Base-by-base conservation (phyloP, 2,329 filamentous ascomycete genomes). In the Trichoderma sp. region DNA sequence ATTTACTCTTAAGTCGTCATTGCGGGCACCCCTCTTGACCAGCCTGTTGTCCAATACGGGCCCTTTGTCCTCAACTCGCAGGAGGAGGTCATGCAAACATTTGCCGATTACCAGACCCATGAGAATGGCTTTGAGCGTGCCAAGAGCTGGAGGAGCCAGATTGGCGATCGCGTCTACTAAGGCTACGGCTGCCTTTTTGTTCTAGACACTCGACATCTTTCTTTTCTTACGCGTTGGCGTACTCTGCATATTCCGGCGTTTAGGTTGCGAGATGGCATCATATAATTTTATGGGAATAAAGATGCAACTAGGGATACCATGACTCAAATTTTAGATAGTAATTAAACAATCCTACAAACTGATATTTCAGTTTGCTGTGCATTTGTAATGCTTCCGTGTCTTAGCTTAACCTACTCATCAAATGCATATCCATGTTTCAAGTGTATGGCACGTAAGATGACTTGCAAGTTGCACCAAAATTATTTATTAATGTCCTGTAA, bases 111-210 rank as follows among this genome's bases (percentile, higher is more conserved):
- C 75, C 90, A 92, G 80, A 88, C 84, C 16, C 84, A 87, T 71
- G 83, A 85, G 46, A 94, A 95, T 78, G 92, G 92, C 5, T 96
- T 96, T 74, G 93, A 96, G 82, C 84, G 91, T 71, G 91, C 91
- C 1, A 85, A 88, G 72, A 87, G 89, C 34, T 97, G 94, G 93
- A 81, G 90, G 79, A 94, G 91, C 76, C 91, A 96, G 81, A 97
- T 97, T 85, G 92, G 92, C 46, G 94, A 93, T 7, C 64, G 64
- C 6, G 85, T 84, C 84, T 16, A 93, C 93, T 16, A 14, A 14
- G 18, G n/a, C 34, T 21, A 28, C 24, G 5, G 18, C 28, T 26
- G 13, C 7, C 37, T 39, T 14, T 16, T 39, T 24, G n/a, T n/a
- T 37, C 21, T 6, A 16, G 18, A n/a, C 16, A 59, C 10, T 66